A percentile compares a stretch with the other conserved stretches of the same genome.
Evolutionary conservation across 345 rosid genomes (phyloP).

Genomic region (Brassica carinata): DNA sequence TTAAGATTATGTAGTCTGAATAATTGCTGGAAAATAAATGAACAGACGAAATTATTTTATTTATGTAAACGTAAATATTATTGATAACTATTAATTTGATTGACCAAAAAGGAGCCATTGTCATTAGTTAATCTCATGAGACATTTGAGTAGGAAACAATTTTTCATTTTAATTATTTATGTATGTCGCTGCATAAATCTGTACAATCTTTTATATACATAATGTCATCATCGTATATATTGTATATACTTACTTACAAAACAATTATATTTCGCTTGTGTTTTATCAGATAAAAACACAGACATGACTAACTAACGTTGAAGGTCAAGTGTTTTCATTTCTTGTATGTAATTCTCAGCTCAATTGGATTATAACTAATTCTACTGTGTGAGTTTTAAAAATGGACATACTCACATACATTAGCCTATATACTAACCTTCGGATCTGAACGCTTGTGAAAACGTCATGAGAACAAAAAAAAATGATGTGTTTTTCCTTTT

Average conservation of each 20-base stretch:
- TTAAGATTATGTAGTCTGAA: background rate
- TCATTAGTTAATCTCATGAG: background rate
- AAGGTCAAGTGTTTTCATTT: background rate
- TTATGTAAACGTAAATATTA: background rate
- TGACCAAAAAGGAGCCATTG: background rate
- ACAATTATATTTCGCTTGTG: background rate
- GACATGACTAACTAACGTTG: background rate
- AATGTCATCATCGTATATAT: background rate
- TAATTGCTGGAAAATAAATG: background rate
- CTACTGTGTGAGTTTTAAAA: background rate
- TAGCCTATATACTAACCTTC: background rate
- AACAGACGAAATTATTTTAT: background rate
- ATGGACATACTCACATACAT: background rate
- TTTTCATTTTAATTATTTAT: background rate
- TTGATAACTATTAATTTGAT: background rate
- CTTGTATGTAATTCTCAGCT: background rate
- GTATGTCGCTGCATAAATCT: background rate
- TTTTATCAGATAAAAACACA: conserved; percentile 1
- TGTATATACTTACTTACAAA: background rate
- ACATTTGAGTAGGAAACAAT: background rate
- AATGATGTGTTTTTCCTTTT: background rate
- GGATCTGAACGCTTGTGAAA: conserved; percentile 5
- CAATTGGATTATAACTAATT: background rate
- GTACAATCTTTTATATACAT: background rate
- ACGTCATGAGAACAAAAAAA: background rate